These are phyloP conservation scores for Aureobasidium musti DNA, from an alignment of 2,329 filamentous ascomycete genomes.

Conservation along the genomic window DNA sequence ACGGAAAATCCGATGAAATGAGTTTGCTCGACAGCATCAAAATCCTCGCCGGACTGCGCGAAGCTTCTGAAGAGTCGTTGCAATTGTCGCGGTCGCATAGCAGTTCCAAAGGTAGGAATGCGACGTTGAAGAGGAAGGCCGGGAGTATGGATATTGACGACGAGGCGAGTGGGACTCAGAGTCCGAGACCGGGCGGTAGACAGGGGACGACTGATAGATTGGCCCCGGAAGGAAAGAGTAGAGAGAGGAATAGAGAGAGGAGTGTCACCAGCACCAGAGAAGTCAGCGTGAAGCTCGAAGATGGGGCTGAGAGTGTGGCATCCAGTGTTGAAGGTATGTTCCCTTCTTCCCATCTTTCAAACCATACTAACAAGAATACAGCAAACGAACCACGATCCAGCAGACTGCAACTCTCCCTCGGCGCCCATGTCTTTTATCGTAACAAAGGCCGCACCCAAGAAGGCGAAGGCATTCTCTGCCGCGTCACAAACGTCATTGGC, in stretches of 20 bases:
- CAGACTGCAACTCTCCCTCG: conserved; percentile 42
- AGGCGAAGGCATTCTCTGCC: conserved; percentile 56
- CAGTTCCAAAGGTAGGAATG: conserved; percentile 30
- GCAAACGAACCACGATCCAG: conserved; percentile 32
- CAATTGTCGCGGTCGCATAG: conserved; percentile 18
- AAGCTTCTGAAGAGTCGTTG: conserved; percentile 46
- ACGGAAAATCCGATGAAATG: conserved; percentile 48
- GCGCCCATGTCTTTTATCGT: conserved; percentile 55
- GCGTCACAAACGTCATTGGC: conserved; percentile 54
- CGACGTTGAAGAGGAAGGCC: conserved; percentile 31
- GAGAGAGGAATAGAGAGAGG: conserved; percentile 45
- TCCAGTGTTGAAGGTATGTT: conserved; percentile 46
- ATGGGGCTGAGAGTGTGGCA: conserved; percentile 48
- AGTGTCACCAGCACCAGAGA: conserved; percentile 52
- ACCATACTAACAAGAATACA: conserved; percentile 1
- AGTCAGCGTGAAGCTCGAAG: conserved; percentile 55
- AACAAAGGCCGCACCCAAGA: conserved; percentile 46
- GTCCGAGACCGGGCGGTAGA: conserved; percentile 33
- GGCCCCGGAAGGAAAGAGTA: conserved; percentile 27
- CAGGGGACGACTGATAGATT: conserved; percentile 28
- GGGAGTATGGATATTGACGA: conserved; percentile 38
- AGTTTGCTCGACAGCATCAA: conserved; percentile 48
- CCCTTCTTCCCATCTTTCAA: background rate
- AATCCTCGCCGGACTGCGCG: conserved; percentile 51
- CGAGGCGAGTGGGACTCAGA: conserved; percentile 39